Evolutionary conservation across 768 basidiomycete genomes (phyloP), one percentile per base, ranked within the genome.

Genomic region (Tylopilus vinaceipallidus): DNA sequence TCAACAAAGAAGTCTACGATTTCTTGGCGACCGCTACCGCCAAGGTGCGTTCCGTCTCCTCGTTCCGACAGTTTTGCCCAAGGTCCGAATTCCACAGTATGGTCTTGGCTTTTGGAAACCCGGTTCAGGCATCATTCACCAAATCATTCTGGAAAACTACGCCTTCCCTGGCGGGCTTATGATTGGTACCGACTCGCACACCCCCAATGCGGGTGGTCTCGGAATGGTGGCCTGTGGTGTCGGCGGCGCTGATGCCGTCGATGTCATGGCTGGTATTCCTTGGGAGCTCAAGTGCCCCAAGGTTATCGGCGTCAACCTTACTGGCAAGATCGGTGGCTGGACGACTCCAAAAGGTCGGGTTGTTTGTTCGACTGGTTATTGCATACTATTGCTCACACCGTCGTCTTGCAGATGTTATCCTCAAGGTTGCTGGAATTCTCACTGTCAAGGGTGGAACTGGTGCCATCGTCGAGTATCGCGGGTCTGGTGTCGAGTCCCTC

Each of bases 211-310:
- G 54, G 97, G 97, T 70, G 97, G 97, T 78, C 85, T 99, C 59
- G 97, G 95, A 60, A 98, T 98, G 97, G 79, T 98, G 69, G 95
- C 95, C 39, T 95, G 95, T 71, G 97, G 97, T 82, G 97, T 98
- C 58, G 97, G 97, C 65, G 97, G 97, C 76, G 95, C 95, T 44
- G 95, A 99, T 65, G 95, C 97, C 29, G 95, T 99, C 63, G 97
- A 99, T 60, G 97, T 98, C 58, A 99, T 99, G 92, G 94, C 97
- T 64, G 83, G 73, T 58, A 83, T 98, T 66, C 95, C 97, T 67
- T 99, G 97, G 97, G 97, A 98, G 71, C 83, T 99, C 56, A 98
- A 98, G 76, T 95, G 94, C 71, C 97, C 95, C 71, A 98, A 99
- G 82, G 91, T 93, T 60, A 98, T 98, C 56, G 95, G 95, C 75